Evolutionary conservation across 2,329 filamentous ascomycete species (phyloP).

Genomic region (Aspergillus caelatus): DNA sequence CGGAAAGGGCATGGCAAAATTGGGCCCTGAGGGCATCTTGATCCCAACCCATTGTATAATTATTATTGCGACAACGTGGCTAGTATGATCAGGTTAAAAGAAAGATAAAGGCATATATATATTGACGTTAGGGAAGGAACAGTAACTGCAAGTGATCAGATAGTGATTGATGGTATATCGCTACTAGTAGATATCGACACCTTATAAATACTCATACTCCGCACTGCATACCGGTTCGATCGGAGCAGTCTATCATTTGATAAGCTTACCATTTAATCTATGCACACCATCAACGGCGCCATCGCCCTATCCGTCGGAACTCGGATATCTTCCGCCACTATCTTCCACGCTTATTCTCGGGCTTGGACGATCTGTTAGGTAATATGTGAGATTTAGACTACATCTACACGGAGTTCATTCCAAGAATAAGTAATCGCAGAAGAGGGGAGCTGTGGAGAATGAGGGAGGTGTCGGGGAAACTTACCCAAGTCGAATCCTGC

Average conservation of each 20-base stretch:
- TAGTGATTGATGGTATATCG: neutral
- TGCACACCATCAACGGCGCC: neutral
- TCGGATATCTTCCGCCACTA: neutral
- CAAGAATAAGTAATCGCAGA: neutral
- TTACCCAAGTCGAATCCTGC: neutral
- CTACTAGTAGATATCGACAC: neutral
- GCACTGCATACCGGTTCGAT: neutral
- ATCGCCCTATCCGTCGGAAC: neutral
- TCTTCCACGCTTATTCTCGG: neutral
- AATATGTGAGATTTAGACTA: neutral
- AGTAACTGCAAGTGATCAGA: neutral
- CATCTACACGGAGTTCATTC: neutral
- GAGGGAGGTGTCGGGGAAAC: neutral
- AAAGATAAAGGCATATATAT: neutral
- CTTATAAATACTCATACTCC: neutral
- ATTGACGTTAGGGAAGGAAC: neutral
- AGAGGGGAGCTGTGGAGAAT: neutral
- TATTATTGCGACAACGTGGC: neutral
- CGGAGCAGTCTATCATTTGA: neutral
- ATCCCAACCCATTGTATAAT: constrained; percentile 21
- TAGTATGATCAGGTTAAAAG: neutral
- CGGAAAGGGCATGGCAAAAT: constrained; percentile 37
- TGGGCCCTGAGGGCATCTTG: constrained; percentile 30
- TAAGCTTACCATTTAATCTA: neutral
- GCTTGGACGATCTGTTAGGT: neutral